phyloP scores from a whole-genome alignment of 352 stramenopile species.

The Phytophthora pluvialis region DNA sequence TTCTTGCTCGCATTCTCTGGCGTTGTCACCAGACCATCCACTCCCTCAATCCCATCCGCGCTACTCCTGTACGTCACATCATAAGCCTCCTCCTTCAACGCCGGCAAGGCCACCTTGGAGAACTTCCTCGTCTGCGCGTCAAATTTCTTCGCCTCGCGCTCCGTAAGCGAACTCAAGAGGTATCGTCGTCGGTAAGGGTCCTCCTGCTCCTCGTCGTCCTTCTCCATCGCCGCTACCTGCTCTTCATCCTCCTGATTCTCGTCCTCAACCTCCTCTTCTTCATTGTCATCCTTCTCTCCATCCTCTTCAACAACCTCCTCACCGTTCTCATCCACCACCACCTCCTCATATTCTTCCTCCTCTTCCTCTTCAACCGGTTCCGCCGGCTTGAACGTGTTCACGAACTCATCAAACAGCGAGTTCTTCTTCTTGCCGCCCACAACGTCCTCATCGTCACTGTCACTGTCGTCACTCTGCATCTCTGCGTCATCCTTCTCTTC shows the following conservation, averaged over 20 bases:
- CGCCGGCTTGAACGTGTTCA: conserved; percentile 62
- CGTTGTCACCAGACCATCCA: conserved; percentile 24
- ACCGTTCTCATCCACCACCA: conserved; percentile 55
- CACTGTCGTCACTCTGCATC: conserved; percentile 8
- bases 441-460: conserved; percentile 25
- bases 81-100: conserved; percentile 40
- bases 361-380: conserved; percentile 43
- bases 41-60: conserved; percentile 6
- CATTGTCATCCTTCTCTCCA: conserved; percentile 43
- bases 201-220: conserved; percentile 40
- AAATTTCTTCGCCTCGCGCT: conserved; percentile 52
- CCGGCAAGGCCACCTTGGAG: conserved; percentile 27
- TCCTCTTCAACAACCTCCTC: conserved; percentile 42
- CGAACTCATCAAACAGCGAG: conserved; percentile 79
- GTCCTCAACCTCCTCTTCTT: conserved; percentile 38
- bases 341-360: conserved; percentile 54
- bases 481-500: not conserved
- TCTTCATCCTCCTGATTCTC: conserved; percentile 32
- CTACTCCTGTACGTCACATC: conserved; percentile 52
- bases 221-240: conserved; percentile 28
- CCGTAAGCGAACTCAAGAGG: conserved; percentile 54
- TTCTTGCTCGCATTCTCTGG: conserved; percentile 29
- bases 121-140: conserved; percentile 50
- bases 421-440: conserved; percentile 12
- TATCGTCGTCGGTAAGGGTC: conserved; percentile 75